A percentile compares a stretch with the other conserved stretches of the same genome.
phyloP scores from a whole-genome alignment of 441 rosid species.

The Populus trichocarpa region DNA sequence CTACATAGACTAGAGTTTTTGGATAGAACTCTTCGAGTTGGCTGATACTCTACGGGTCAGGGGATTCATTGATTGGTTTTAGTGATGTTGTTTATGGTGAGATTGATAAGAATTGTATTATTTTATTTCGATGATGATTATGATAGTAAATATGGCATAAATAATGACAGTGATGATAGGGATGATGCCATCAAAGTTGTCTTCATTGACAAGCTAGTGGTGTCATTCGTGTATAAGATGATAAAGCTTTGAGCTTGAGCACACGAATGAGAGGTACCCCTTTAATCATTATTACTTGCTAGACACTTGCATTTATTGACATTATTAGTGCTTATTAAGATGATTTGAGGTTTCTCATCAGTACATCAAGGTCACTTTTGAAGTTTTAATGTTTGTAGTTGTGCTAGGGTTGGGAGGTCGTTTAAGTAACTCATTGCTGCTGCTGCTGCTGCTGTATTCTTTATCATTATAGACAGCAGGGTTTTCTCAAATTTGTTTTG shows the following conservation, averaged over 20 bases:
- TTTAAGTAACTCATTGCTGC: neutral
- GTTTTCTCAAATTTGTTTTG: neutral
- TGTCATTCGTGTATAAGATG: conserved; percentile 62
- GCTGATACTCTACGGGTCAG: no score
- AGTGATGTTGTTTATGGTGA: no score
- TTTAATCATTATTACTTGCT: neutral
- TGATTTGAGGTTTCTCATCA: neutral
- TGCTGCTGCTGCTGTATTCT: neutral
- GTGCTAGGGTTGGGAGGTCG: neutral
- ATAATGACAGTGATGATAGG: no score
- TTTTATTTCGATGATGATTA: no score
- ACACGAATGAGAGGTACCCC: conserved; percentile 46
- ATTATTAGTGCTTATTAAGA: neutral
- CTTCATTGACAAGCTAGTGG: conserved; percentile 20
- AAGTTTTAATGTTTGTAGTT: neutral
- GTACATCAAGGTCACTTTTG: neutral
- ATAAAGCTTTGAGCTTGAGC: conserved; percentile 65
- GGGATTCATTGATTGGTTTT: no score
- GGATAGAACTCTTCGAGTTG: no score
- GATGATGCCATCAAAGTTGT: no score
- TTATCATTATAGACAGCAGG: neutral
- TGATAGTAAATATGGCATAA: no score
- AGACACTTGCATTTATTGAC: neutral
- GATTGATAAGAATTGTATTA: no score
- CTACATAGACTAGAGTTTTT: no score